Conservation (phyloP, 371 early-diverging fungal genomes). For the Actinomortierella wolfii region DNA sequence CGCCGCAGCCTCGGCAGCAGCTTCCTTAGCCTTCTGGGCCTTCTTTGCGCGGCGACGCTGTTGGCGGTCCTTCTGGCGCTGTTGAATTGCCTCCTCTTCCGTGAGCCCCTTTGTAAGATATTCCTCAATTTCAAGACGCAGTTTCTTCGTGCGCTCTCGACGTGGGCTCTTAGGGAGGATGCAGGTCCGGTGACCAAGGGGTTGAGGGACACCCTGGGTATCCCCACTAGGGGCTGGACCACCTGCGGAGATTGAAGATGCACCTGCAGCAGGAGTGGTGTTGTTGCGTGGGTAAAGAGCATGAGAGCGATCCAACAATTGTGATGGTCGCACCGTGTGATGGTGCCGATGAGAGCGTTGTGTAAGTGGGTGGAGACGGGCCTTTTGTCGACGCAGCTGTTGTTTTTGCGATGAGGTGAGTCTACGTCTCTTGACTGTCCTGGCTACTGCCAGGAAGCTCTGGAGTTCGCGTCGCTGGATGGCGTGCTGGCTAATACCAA, state of each 20-base stretch:
- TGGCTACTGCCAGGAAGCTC: slow-evolving; percentile 30
- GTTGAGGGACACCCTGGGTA: too few relatives aligned
- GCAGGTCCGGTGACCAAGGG: too few relatives aligned
- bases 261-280: too few relatives aligned
- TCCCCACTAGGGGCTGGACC: too few relatives aligned
- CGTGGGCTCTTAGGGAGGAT: slow-evolving; percentile 8
- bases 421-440: slow-evolving; percentile 22
- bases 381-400: too few relatives aligned
- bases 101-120: slow-evolving; percentile 22
- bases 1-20: slow-evolving; percentile 23
- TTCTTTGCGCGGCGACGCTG: slow-evolving; percentile 26
- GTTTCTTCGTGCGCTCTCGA: slow-evolving; percentile 27
- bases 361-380: too few relatives aligned
- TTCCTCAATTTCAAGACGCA: slow-evolving; percentile 27
- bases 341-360: too few relatives aligned
- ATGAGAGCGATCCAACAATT: too few relatives aligned
- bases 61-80: slow-evolving; percentile 18
- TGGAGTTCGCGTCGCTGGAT: slow-evolving; percentile 36
- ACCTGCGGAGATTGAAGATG: too few relatives aligned
- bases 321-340: too few relatives aligned
- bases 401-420: background rate
- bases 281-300: too few relatives aligned
- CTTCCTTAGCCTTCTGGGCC: slow-evolving; percentile 24
- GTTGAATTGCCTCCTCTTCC: slow-evolving; percentile 23
- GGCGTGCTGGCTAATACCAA: slow-evolving; percentile 46